phyloP scores from a whole-genome alignment of 2,329 filamentous ascomycete species.

The Aspergillus melleus region DNA sequence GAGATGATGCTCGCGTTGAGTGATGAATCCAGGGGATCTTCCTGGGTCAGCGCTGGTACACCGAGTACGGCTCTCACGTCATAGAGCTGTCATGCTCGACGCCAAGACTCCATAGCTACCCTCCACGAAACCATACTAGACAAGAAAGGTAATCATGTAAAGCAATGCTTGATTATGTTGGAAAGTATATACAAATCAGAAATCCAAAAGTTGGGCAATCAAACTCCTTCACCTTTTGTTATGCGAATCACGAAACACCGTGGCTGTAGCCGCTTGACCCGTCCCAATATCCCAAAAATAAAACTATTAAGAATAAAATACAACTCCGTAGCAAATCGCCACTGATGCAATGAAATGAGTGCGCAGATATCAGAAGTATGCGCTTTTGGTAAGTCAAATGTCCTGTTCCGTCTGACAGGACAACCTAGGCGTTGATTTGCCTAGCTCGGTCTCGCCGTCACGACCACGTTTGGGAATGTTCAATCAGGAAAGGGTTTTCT shows the following conservation, averaged over 20 bases:
- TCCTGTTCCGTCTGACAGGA: slow-evolving; percentile 33
- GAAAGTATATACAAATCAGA: slow-evolving; percentile 1
- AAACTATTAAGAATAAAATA: neutral
- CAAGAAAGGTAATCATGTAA: neutral
- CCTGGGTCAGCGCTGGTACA: neutral
- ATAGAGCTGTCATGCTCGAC: neutral
- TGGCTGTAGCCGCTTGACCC: neutral
- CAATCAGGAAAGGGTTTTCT: slow-evolving; percentile 30
- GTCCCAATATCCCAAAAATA: slow-evolving; percentile 1
- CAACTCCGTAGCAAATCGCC: neutral
- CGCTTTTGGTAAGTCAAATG: slow-evolving; percentile 11
- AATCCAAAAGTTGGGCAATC: neutral
- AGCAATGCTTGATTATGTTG: neutral
- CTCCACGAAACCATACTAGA: neutral
- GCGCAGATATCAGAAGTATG: neutral
- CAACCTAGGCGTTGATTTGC: slow-evolving; percentile 35
- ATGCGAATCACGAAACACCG: neutral
- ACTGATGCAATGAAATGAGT: slow-evolving; percentile 12
- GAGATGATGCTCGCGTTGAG: neutral
- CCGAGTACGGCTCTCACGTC: neutral
- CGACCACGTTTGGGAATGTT: slow-evolving; percentile 31
- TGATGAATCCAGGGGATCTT: neutral
- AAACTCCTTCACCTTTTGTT: neutral
- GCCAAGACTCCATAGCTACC: neutral
- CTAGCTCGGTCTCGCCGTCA: slow-evolving; percentile 30